Conservation (phyloP, 495 filamentous ascomycete species). For the Melanomma pulvis-pyrius region DNA sequence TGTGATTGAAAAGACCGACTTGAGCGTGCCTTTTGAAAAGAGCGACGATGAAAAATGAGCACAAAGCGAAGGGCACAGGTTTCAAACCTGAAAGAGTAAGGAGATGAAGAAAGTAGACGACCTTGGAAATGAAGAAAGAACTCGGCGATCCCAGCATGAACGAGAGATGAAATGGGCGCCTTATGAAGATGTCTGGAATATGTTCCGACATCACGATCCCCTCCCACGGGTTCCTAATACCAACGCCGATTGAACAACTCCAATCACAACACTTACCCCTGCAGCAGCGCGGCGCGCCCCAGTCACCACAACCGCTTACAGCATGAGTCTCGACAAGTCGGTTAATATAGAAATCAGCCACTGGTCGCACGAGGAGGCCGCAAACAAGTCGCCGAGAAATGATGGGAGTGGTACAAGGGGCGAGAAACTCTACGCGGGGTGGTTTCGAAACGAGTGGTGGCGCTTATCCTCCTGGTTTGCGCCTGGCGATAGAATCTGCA, state of each 20-base stretch:
- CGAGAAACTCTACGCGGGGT: slow-evolving; percentile 1
- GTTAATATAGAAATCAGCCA: slow-evolving; percentile 5
- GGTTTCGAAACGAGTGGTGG: slow-evolving; percentile 27
- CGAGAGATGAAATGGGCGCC: not conserved
- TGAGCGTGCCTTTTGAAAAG: not conserved
- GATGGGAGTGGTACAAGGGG: not conserved
- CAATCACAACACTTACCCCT: not conserved
- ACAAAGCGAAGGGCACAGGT: slow-evolving; percentile 23
- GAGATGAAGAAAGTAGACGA: not conserved
- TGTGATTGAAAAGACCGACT: slow-evolving; percentile 14
- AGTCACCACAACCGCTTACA: not conserved
- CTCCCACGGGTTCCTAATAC: not conserved
- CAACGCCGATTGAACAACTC: not conserved
- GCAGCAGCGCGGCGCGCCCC: slow-evolving; percentile 1
- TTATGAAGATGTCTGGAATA: not conserved
- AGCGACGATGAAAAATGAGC: slow-evolving; percentile 11
- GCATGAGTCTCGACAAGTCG: slow-evolving; percentile 18
- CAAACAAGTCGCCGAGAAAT: slow-evolving; percentile 9
- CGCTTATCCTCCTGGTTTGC: slow-evolving; percentile 4
- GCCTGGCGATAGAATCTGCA: slow-evolving; percentile 3
- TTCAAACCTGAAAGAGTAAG: slow-evolving; percentile 21
- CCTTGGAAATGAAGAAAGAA: not conserved
- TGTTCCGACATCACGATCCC: not conserved
- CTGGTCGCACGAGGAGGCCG: not conserved
- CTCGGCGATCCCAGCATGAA: not conserved